Evolutionary conservation across 2,329 filamentous ascomycete genomes (phyloP), one percentile per base, ranked within the genome.

Genomic region (Monosporascus sp.): DNA sequence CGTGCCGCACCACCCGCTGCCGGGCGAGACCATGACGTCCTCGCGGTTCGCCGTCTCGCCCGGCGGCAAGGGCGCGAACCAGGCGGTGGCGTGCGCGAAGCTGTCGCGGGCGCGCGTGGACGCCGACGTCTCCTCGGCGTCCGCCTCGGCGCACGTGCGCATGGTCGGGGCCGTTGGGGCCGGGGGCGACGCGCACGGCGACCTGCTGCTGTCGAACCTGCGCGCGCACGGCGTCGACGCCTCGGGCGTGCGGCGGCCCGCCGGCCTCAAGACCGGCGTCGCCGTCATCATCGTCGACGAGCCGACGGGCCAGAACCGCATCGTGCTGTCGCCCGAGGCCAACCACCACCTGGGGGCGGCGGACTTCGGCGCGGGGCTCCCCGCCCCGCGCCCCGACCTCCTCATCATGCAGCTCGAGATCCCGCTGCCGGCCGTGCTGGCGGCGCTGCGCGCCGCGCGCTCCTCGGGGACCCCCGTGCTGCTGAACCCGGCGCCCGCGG

Each of bases 21-120:
- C 88, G 1, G 94, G 93, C 61, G 93, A 99, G 74, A 97, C 93
- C 3, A 80, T 97, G 50, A 92, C 89, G 2, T 83, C 90, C 48
- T 85, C 77, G 59, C 85, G 84, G 20, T 96, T 96, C 74, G 81
- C 81, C 66, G 90, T 87, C 37, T 91, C 88, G 44, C 86, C 88
- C 31, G 94, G 93, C 64, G 93, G 94, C 53, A 99, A 99, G 75
- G 93, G 93, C 59, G 91, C 92, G 56, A 97, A 97, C 76, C 93
- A 97, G 76, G 92, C 91, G 55, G 89, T 96, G 52, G 91, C 91
- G 24, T 91, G 88, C 73, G 89, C 87, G 49, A 89, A 93, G 58
- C 82, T 95, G 49, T 94, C 90, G 1, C 82, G 87, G 48, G 66
- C 78, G 27, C 76, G 75, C 36, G 62, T 69, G 53, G 57, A 64